phyloP scores from a whole-genome alignment of 352 stramenopile genomes.

The Phytophthora agathidicida region DNA sequence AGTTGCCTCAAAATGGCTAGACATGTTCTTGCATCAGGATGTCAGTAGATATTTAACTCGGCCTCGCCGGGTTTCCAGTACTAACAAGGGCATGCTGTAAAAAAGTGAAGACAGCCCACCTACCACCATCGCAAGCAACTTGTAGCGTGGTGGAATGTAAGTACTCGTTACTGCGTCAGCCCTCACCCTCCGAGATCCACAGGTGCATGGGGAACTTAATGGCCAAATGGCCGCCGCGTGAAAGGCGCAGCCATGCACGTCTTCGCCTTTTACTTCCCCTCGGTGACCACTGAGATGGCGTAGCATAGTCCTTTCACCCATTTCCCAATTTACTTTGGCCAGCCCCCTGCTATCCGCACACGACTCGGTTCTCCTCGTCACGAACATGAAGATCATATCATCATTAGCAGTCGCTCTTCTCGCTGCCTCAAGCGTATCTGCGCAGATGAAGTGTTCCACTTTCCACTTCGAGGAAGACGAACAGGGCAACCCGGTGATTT shows the following conservation, averaged over 20 bases:
- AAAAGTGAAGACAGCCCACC: neutral
- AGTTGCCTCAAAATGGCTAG: too few species aligned
- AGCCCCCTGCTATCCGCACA: neutral
- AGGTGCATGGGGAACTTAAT: slow-evolving; percentile 9
- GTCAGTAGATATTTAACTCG: too few species aligned
- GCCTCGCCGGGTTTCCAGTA: too few species aligned
- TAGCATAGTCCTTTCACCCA: neutral
- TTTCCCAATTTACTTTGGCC: slow-evolving; percentile 22
- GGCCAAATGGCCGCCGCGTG: slow-evolving; percentile 1
- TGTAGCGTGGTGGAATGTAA: slow-evolving; percentile 9
- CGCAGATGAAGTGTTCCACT: slow-evolving; percentile 14
- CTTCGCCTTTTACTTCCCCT: neutral
- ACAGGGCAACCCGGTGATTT: slow-evolving; percentile 16
- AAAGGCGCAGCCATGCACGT: neutral
- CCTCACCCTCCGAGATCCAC: too few species aligned
- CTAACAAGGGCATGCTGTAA: neutral
- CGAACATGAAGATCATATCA: slow-evolving; percentile 18
- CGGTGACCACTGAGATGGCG: neutral
- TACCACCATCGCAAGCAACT: slow-evolving; percentile 12
- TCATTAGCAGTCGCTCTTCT: slow-evolving; percentile 17
- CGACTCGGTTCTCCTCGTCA: neutral
- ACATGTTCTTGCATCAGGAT: too few species aligned
- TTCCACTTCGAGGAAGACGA: slow-evolving; percentile 27
- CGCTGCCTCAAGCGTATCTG: slow-evolving; percentile 7
- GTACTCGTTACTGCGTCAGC: slow-evolving; percentile 2